Base-by-base conservation (phyloP, 2,329 filamentous ascomycete genomes). In the Helminthosporium solani region DNA sequence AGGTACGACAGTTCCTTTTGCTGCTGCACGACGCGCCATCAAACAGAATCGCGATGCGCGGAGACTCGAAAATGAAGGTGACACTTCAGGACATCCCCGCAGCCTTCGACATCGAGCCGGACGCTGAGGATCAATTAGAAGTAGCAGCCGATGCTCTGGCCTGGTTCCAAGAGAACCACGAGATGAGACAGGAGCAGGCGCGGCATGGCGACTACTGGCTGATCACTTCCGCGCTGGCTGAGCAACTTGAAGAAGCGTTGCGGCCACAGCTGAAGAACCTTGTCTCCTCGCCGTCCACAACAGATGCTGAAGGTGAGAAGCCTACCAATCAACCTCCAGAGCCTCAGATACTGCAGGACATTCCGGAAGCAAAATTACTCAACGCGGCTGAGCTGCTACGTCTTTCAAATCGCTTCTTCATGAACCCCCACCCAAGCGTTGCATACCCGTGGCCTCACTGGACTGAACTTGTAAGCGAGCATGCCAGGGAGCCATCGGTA, bases 1-100 rank as follows among this genome's bases (percentile, higher is more conserved):
- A 96, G 69, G 82, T 94, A 27, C 78, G 78, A 21, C 81, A 86
- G 40, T 90, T 90, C 63, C 66, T 95, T 3, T 60, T 74, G 6
- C 66, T 87, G 1, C 75, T 96, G 4, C 74, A 83, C 8, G 72
- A 77, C 16, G 76, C 67, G 2, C 50, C 74, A 1, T 55, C 73
- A 5, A 67, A 75, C 28, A 63, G 70, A 33, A 57, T 59, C 15
- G 56, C 30, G 6, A 40, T 31, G 12, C 38, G 39, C 12, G 33
- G 23, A 15, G 20, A 34, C 14, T 18, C 33, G 5, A 64, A 63
- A 60, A n/a, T 69, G 54, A 64, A 63, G 59, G 15, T 70, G 54
- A 73, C 61, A 64, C 77, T 42, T 72, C 74, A 9, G 33, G 83
- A 90, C 44, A 72, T 89, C 1, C 85, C 86, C 1, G 84, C 88